Conservation (phyloP, 148 eudicot species). For the Agrostemma githago region DNA sequence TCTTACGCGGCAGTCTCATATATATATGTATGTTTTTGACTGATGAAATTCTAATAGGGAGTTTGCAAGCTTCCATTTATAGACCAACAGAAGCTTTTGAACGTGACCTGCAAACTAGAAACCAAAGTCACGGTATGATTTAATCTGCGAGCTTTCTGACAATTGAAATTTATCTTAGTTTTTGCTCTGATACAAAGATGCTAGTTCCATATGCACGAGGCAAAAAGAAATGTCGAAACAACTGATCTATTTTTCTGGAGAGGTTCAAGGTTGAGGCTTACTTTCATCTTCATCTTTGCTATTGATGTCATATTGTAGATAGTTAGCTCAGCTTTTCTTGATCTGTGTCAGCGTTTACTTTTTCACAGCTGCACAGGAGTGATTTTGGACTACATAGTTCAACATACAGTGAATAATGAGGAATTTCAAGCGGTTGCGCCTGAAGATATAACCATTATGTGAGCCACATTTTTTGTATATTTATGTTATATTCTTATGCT, state of each 20-base stretch:
- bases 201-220: slow-evolving; percentile 15
- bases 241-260: slow-evolving; percentile 13
- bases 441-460: slow-evolving; percentile 6
- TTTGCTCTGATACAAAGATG: not conserved
- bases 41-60: slow-evolving; percentile 1
- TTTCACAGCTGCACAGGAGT: not conserved
- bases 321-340: not conserved
- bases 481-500: not conserved
- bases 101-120: slow-evolving; percentile 6
- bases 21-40: not conserved
- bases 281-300: not conserved
- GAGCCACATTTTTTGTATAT: not conserved
- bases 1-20: not conserved
- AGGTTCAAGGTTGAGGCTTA: not conserved
- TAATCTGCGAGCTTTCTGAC: not conserved
- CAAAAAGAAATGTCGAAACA: slow-evolving; percentile 11
- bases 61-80: slow-evolving; percentile 26
- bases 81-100: slow-evolving; percentile 21
- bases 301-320: not conserved
- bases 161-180: not conserved
- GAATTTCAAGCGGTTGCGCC: not conserved
- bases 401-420: not conserved
- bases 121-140: slow-evolving; percentile 10
- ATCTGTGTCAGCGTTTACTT: not conserved
- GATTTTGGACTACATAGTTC: not conserved